Percentiles rank a stretch among this genome's conserved stretches.
Conservation (phyloP, 2,329 filamentous ascomycete species). For the Neopestalotiopsis sp. region DNA sequence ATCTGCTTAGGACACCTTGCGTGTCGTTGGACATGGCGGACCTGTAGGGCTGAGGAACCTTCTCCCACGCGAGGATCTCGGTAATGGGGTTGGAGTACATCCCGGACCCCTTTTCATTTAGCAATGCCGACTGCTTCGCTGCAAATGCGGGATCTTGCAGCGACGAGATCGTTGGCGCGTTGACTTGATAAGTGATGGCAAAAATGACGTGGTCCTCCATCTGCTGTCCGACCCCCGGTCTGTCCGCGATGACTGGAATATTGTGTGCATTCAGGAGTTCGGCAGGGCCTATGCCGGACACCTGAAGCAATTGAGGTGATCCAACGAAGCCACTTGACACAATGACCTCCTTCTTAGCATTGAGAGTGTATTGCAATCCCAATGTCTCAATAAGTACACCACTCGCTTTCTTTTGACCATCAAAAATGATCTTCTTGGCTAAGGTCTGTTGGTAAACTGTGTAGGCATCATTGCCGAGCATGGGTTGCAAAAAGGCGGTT, state of each 20-base stretch:
- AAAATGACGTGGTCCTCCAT: constrained; percentile 57
- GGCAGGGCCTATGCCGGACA: constrained; percentile 44
- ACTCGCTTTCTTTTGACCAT: constrained; percentile 37
- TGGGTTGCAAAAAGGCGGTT: constrained; percentile 40
- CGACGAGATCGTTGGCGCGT: constrained; percentile 67
- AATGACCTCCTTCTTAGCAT: constrained; percentile 43
- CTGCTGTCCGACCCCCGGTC: constrained; percentile 67
- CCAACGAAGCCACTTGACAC: constrained; percentile 43
- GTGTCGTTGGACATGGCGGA: constrained; percentile 45
- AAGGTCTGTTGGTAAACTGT: constrained; percentile 46
- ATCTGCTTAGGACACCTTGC: constrained; percentile 55
- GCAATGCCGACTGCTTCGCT: constrained; percentile 66
- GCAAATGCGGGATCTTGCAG: constrained; percentile 64
- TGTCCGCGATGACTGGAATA: constrained; percentile 58
- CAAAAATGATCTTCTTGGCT: constrained; percentile 51
- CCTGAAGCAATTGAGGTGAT: constrained; percentile 45
- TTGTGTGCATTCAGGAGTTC: constrained; percentile 38
- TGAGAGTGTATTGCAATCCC: constrained; percentile 26
- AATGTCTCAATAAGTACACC: constrained; percentile 28
- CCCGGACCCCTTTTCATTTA: constrained; percentile 61
- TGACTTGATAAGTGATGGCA: constrained; percentile 48
- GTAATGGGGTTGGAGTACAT: constrained; percentile 60
- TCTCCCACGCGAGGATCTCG: constrained; percentile 49
- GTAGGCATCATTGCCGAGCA: constrained; percentile 28
- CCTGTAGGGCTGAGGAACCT: constrained; percentile 34